A percentile compares a stretch with the other conserved stretches of the same genome.
These are phyloP conservation scores for Lepraria neglecta DNA, from an alignment of 495 filamentous ascomycete genomes.

Conservation along the genomic window DNA sequence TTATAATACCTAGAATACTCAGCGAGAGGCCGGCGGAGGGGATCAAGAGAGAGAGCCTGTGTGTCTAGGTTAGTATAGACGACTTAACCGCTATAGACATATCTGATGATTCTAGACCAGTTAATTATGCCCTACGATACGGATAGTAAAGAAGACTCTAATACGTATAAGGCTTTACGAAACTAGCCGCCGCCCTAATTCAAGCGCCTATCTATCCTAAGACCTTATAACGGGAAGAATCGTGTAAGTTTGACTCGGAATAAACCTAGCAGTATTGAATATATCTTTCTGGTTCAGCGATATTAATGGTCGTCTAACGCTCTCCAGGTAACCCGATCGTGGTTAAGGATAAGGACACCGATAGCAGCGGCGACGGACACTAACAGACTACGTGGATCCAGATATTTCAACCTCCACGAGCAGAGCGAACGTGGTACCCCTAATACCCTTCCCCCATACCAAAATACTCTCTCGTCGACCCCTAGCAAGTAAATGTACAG, in stretches of 20 bases:
- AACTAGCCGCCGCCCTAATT: background rate
- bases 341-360: background rate
- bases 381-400: background rate
- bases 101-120: background rate
- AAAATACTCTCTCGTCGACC: background rate
- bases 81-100: background rate
- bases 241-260: background rate
- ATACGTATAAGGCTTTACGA: background rate
- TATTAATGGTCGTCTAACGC: background rate
- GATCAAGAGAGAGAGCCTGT: background rate
- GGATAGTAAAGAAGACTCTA: background rate
- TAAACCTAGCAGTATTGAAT: background rate
- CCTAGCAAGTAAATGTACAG: background rate
- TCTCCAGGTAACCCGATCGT: background rate
- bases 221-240: background rate
- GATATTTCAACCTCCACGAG: background rate
- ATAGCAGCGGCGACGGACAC: background rate
- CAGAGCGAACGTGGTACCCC: background rate
- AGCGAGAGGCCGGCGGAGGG: too few species aligned
- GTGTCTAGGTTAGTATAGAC: background rate
- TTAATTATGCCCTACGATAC: background rate
- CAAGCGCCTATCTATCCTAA: background rate
- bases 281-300: background rate
- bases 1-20: background rate
- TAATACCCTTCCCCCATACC: background rate